These are phyloP conservation scores for Aspergillus olivimuriae DNA, from an alignment of 495 filamentous ascomycete species.

Conservation along the genomic window DNA sequence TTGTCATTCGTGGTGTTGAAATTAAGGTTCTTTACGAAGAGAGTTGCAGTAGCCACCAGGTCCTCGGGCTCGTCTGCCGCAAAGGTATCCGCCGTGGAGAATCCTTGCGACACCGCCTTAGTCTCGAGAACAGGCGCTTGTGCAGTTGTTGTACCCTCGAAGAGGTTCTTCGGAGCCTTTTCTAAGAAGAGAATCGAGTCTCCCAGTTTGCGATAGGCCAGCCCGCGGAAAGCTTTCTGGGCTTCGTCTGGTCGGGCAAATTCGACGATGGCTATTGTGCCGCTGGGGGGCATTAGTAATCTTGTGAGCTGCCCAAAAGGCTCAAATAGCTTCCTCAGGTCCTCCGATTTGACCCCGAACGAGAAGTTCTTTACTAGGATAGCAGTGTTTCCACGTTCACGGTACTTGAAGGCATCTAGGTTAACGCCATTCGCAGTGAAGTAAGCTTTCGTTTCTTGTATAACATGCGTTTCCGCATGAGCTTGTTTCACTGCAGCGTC, in stretches of 20 bases:
- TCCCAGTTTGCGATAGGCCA: slow-evolving; percentile 86
- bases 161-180: slow-evolving; percentile 82
- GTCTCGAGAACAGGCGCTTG: slow-evolving; percentile 22
- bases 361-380: slow-evolving; percentile 96
- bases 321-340: slow-evolving; percentile 46
- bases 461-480: slow-evolving; percentile 90
- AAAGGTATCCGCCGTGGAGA: slow-evolving; percentile 52
- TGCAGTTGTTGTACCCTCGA: slow-evolving; percentile 38
- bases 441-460: slow-evolving; percentile 92
- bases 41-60: slow-evolving; percentile 58
- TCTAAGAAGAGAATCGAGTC: slow-evolving; percentile 90
- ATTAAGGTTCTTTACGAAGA: slow-evolving; percentile 90
- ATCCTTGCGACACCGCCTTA: slow-evolving; percentile 39
- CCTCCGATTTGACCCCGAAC: slow-evolving; percentile 60
- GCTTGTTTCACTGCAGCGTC: slow-evolving; percentile 94
- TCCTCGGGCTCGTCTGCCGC: slow-evolving; percentile 47
- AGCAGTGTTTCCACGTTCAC: slow-evolving; percentile 74
- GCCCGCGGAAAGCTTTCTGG: slow-evolving; percentile 68
- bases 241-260: slow-evolving; percentile 72
- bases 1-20: slow-evolving; percentile 77
- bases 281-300: slow-evolving; percentile 85
- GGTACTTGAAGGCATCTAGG: slow-evolving; percentile 79
- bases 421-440: slow-evolving; percentile 83
- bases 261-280: slow-evolving; percentile 89
- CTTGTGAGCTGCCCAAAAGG: slow-evolving; percentile 59